These are phyloP conservation scores for Linnemannia schmuckeri DNA, from an alignment of 192 early-diverging fungal genomes.

Conservation along the genomic window DNA sequence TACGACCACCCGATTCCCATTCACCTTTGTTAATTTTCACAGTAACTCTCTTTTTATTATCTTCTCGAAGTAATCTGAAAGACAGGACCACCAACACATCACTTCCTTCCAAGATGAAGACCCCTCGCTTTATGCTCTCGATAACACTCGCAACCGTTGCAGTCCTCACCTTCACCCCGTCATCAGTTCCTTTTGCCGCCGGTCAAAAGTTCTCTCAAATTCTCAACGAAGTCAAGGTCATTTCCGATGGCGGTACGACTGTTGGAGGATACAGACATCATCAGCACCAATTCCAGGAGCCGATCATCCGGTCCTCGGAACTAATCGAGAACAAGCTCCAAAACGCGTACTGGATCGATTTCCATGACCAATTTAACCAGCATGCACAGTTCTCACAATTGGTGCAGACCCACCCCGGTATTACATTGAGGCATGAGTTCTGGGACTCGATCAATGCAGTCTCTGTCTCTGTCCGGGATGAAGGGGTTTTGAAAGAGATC, in stretches of 20 bases:
- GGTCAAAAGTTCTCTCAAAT: constrained; percentile 20
- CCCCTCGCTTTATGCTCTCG: constrained; percentile 24
- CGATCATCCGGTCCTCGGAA: constrained; percentile 27
- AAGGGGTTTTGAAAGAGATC: constrained; percentile 30
- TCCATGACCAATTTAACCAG: constrained; percentile 41
- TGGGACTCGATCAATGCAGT: constrained; percentile 47
- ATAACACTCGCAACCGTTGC: constrained; percentile 15
- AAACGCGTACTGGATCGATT: constrained; percentile 54
- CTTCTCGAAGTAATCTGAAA: background rate
- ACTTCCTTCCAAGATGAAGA: constrained; percentile 19
- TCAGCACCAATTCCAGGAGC: constrained; percentile 33
- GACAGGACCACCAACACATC: background rate
- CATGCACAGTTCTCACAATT: constrained; percentile 29
- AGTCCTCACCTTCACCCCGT: constrained; percentile 4
- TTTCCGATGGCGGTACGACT: constrained; percentile 37
- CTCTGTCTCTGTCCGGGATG: constrained; percentile 28
- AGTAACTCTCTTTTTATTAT: background rate
- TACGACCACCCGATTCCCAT: background rate
- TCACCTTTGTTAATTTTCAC: background rate
- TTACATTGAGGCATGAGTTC: constrained; percentile 45
- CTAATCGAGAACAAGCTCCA: constrained; percentile 32
- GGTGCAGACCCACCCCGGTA: constrained; percentile 32
- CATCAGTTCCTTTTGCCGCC: background rate
- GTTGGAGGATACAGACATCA: constrained; percentile 41
- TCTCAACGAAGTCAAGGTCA: constrained; percentile 18